Evolutionary conservation across 345 rosid genomes (phyloP), one percentile per base, ranked within the genome.

Genomic region (Acer negundo): DNA sequence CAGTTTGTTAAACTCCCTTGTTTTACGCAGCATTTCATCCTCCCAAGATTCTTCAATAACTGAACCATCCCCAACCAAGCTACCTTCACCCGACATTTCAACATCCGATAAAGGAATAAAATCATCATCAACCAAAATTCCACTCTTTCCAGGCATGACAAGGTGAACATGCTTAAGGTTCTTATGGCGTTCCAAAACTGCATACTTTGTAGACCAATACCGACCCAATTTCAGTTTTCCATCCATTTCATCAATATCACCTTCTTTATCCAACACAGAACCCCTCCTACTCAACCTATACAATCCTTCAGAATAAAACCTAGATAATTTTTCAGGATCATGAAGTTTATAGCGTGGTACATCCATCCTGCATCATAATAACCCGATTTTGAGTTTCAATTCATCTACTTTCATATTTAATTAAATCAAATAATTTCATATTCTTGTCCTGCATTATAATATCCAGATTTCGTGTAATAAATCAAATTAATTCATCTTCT

Each of bases 1-100:
- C 78, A 87, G 55, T 77, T 68, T 90, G 74, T 96, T 96, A 59
- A 92, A 94, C 67, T 91, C 95, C 67, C 92, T 84, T 0, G 98
- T 96, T 83, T 87, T 96, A 40, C 88, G 88, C 31, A 92, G 78
- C 79, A 94, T 84, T 74, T 94, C 91, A 82, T 96, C 99, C 71
- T 96, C 99, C 98, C 99, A 96, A 4, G 99, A 96, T 82, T 88
- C 94, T 86, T 86, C 97, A 40, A 90, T 38, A 76, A 80, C 16
- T 59, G 82, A 80, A 63, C 83, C 69, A 31, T 71, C 81, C 63
- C 15, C 49, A 9, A 46, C 49, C 49, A 2, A 10, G 11, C 12
- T 46, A 46, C 53, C 72, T 31, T 82, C 91, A 70, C 22, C 71
- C 5, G 80, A 83, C 40, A 81, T 46, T 66, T 84, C 77, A 22